Percentiles rank a stretch among this genome's conserved stretches.
These are phyloP conservation scores for Aspergillus cejpii DNA, from an alignment of 2,329 filamentous ascomycete species.

Conservation along the genomic window DNA sequence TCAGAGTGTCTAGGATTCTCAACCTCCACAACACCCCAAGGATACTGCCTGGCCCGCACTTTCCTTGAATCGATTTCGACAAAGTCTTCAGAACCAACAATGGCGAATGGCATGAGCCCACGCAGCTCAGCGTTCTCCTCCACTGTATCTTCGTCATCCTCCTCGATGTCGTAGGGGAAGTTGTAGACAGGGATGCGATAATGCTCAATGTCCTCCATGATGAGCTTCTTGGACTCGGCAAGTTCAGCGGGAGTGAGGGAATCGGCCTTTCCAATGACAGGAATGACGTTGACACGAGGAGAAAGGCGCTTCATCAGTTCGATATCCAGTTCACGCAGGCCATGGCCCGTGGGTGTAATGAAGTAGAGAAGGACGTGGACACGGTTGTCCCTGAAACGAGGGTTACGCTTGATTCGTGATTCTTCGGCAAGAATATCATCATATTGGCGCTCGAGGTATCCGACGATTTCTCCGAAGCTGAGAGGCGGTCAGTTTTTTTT, in stretches of 20 bases:
- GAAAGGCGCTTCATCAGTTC: slow-evolving; percentile 99
- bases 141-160: slow-evolving; percentile 98
- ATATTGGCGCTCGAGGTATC: slow-evolving; percentile 97
- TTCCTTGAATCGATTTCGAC: slow-evolving; percentile 89
- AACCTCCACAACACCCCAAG: slow-evolving; percentile 97
- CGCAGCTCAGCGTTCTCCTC: slow-evolving; percentile 98
- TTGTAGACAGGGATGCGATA: slow-evolving; percentile 99
- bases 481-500: slow-evolving; percentile 22
- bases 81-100: slow-evolving; percentile 93
- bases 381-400: slow-evolving; percentile 97
- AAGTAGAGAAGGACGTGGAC: slow-evolving; percentile 98
- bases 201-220: slow-evolving; percentile 99
- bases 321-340: slow-evolving; percentile 96
- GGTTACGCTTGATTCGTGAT: slow-evolving; percentile 99
- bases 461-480: slow-evolving; percentile 95
- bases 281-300: slow-evolving; percentile 96
- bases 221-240: slow-evolving; percentile 98
- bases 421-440: slow-evolving; percentile 99
- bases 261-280: slow-evolving; percentile 96
- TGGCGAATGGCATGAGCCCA: slow-evolving; percentile 97
- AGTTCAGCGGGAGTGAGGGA: slow-evolving; percentile 93
- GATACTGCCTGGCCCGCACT: slow-evolving; percentile 93
- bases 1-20: slow-evolving; percentile 99
- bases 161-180: slow-evolving; percentile 99
- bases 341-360: slow-evolving; percentile 95